phyloP scores from a whole-genome alignment of 2,329 filamentous ascomycete genomes.

The Fusarium sp. region DNA sequence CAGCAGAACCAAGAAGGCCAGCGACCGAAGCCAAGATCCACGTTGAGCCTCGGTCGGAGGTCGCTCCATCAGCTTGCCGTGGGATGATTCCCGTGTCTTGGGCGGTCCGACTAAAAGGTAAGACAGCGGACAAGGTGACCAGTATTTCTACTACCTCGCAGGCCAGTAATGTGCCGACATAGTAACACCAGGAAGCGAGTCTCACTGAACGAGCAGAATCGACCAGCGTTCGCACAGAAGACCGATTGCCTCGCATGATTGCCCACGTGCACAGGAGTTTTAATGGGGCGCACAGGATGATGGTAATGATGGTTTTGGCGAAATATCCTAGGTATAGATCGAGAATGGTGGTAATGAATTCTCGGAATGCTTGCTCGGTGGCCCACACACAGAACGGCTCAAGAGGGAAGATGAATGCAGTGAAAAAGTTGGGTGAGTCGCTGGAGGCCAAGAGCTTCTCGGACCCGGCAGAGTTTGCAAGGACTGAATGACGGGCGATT shows the following conservation, averaged over 20 bases:
- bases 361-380: not conserved
- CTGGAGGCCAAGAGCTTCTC: not conserved
- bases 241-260: not conserved
- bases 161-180: not conserved
- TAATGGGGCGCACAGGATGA: not conserved
- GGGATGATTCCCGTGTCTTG: not conserved
- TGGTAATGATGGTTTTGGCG: not conserved
- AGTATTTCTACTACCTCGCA: not conserved
- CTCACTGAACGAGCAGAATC: not conserved
- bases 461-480: not conserved
- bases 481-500: not conserved
- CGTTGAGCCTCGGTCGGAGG: not conserved
- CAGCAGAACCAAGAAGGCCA: not conserved
- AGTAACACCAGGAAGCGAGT: not conserved
- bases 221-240: not conserved
- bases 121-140: not conserved
- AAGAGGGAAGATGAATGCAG: not conserved
- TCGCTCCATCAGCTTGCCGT: not conserved
- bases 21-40: not conserved
- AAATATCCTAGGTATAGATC: not conserved
- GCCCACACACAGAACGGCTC: not conserved
- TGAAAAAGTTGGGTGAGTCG: constrained; percentile 1
- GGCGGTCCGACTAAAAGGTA: not conserved
- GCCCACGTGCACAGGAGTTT: not conserved
- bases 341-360: not conserved